Percentiles rank a stretch among this genome's conserved stretches.
These are phyloP conservation scores for Boletellus ananiceps DNA, from an alignment of 768 basidiomycete species.

Conservation along the genomic window DNA sequence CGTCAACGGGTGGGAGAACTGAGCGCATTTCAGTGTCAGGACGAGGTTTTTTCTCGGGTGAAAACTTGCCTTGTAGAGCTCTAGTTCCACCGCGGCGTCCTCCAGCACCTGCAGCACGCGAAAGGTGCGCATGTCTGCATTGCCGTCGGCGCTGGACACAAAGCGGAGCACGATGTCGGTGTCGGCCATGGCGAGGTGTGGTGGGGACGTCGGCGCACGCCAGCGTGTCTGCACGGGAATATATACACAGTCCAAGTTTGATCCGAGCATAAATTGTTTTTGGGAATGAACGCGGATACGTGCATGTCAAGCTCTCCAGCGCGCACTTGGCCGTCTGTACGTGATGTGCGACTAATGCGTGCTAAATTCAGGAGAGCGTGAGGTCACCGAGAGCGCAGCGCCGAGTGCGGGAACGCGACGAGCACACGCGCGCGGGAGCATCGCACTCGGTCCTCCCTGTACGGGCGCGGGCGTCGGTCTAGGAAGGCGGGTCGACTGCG, in stretches of 20 bases:
- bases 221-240: not conserved
- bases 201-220: too few relatives aligned
- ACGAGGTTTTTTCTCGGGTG: not conserved
- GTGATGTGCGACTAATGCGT: conserved; percentile 18
- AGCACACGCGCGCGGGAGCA: not conserved
- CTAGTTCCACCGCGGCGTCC: conserved; percentile 26
- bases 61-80: conserved; percentile 41
- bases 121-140: conserved; percentile 42
- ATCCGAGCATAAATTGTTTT: conserved; percentile 22
- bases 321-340: conserved; percentile 21
- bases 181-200: conserved; percentile 23
- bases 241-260: conserved; percentile 20
- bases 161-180: conserved; percentile 39
- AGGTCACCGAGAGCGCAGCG: conserved; percentile 12
- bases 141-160: conserved; percentile 26
- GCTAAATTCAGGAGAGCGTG: conserved; percentile 26
- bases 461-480: too few relatives aligned
- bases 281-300: conserved; percentile 14
- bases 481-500: not conserved
- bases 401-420: not conserved
- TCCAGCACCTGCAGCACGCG: conserved; percentile 34
- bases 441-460: too few relatives aligned
- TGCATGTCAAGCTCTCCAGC: not conserved
- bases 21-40: not conserved
- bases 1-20: conserved; percentile 45